phyloP scores from a whole-genome alignment of 352 stramenopile genomes.

The Phytopythium vexans region DNA sequence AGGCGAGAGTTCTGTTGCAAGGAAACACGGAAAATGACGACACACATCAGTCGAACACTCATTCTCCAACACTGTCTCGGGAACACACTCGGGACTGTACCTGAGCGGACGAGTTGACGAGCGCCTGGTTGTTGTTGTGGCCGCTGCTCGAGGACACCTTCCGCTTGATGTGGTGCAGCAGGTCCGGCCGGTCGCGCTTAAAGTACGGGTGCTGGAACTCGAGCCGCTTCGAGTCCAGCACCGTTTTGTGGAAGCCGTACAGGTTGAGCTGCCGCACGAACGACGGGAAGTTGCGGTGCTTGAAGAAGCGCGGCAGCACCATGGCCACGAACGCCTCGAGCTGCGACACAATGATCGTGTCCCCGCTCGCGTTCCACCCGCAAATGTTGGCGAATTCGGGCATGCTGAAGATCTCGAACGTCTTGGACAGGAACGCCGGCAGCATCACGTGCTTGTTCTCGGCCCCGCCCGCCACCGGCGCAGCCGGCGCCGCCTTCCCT shows the following conservation, averaged over 20 bases:
- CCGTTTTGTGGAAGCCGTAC: conserved; percentile 92
- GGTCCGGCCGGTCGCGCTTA: conserved; percentile 77
- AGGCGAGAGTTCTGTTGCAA: conserved; percentile 53
- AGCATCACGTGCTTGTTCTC: conserved; percentile 83
- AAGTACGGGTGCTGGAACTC: conserved; percentile 94
- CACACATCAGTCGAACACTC: neutral
- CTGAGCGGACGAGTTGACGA: conserved; percentile 57
- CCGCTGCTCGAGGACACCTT: conserved; percentile 71
- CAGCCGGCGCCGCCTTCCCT: conserved; percentile 10
- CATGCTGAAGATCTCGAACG: conserved; percentile 93
- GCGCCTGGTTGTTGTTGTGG: conserved; percentile 32
- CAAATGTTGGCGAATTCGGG: conserved; percentile 79
- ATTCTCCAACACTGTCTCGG: neutral
- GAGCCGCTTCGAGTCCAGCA: conserved; percentile 89
- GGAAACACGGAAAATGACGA: conserved; percentile 6
- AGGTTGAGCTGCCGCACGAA: conserved; percentile 94
- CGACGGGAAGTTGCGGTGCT: conserved; percentile 93
- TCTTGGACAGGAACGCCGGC: conserved; percentile 91
- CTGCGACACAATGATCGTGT: conserved; percentile 92
- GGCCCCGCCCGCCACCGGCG: conserved; percentile 4
- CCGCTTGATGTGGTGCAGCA: conserved; percentile 87
- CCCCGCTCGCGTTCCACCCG: conserved; percentile 87
- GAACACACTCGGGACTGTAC: conserved; percentile 20
- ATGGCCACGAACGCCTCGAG: conserved; percentile 78
- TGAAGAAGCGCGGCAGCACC: conserved; percentile 89